Conservation (phyloP, 2,329 filamentous ascomycete genomes). For the Blumeria hordei region DNA sequence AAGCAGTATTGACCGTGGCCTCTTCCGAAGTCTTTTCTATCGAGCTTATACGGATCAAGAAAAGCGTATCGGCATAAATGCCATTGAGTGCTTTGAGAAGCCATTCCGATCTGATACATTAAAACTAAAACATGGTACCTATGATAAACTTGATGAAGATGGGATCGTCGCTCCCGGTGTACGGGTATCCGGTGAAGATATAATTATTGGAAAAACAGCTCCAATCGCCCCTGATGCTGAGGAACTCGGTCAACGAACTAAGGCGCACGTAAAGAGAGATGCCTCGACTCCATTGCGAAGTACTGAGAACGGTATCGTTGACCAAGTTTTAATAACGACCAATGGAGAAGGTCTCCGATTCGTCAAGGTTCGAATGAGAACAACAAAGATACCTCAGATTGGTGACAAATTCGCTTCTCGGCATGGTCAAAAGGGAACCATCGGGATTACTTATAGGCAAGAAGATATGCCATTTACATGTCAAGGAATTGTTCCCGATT, state of each 20-base stretch:
- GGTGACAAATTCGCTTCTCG: conserved; percentile 98
- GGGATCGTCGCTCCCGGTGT: conserved; percentile 85
- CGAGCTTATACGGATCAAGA: conserved; percentile 92
- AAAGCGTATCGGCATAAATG: conserved; percentile 82
- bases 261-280: conserved; percentile 76
- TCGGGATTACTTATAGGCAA: conserved; percentile 91
- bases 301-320: conserved; percentile 91
- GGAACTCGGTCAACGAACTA: conserved; percentile 78
- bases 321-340: conserved; percentile 80
- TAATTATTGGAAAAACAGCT: conserved; percentile 96
- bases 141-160: conserved; percentile 93
- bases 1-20: conserved; percentile 88
- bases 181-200: conserved; percentile 88
- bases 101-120: conserved; percentile 72
- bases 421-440: conserved; percentile 97
- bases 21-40: conserved; percentile 97
- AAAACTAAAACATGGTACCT: conserved; percentile 80
- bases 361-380: conserved; percentile 90
- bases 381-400: conserved; percentile 94
- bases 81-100: conserved; percentile 89
- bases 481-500: conserved; percentile 76
- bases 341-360: conserved; percentile 87
- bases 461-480: conserved; percentile 97
- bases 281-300: conserved; percentile 85
- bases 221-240: conserved; percentile 82